Base-by-base conservation (phyloP, 768 basidiomycete genomes). In the Krasilnikovozyma curviuscula region DNA sequence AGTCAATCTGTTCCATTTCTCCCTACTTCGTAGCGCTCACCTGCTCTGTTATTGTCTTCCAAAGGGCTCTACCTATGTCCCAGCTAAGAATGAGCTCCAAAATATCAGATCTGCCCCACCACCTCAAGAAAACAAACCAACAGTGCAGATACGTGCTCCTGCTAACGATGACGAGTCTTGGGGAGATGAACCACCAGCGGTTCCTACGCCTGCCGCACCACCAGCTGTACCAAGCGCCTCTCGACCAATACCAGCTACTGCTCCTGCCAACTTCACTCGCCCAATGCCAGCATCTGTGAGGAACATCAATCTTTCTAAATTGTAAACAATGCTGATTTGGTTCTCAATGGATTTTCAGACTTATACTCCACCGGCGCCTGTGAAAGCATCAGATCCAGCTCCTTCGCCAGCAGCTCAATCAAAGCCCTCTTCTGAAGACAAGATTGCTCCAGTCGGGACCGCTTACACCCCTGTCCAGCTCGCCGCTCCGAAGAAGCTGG, bases 391-490 rank as follows among this genome's bases (percentile, higher is more conserved):
- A 28, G 28, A 35, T 34, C 9, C 44, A 19, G 55, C 75, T 3
- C 73, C 78, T 0, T 70, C 63, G 14, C 44, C 62, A 0, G 27
- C 55, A 10, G 47, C 61, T 8, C 56, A 61, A 35, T 39, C 75
- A 0, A 84, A 82, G 56, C 80, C 83, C 12, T 65, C 70, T 0
- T 77, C 78, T 48, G 81, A 86, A 0, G 83, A 89, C 63, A 76
- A 76, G 5, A 89, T 91, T 55, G 80, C 70, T 1, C 83, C 83
- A 1, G 78, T 86, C 18, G 69, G 86, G 41, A 84, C 86, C 0
- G 73, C 79, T 0, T 95, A 88, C 61, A 82, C 78, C 1, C 91
- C 91, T 2, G 84, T 97, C 50, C 74, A 74, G 44, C 71, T 97
- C 8, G 73, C 77, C 19, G 72, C 79, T 21, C 91, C 91, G 0